Conservation (phyloP, 2,329 filamentous ascomycete species). For the Fusarium xyrophilum region DNA sequence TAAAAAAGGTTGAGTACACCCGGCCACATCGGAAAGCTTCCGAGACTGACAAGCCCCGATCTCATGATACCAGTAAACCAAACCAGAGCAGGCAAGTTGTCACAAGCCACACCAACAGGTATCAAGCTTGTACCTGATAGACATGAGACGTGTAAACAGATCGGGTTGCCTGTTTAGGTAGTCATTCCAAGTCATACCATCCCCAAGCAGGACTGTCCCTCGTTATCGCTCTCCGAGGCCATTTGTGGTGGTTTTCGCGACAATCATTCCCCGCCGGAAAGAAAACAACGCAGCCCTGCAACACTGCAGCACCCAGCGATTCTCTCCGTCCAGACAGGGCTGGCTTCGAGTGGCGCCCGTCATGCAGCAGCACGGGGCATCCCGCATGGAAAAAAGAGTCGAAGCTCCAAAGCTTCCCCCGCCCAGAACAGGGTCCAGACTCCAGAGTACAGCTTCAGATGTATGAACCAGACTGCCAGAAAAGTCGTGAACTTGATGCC, state of each 20-base stretch:
- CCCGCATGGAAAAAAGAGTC: slow-evolving; percentile 30
- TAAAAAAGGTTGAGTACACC: neutral
- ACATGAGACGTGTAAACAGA: slow-evolving; percentile 4
- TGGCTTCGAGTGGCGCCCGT: slow-evolving; percentile 24
- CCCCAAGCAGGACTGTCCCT: neutral
- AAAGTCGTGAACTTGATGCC: neutral
- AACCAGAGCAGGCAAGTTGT: neutral
- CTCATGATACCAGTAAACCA: neutral
- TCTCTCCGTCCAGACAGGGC: slow-evolving; percentile 17
- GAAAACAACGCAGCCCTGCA: slow-evolving; percentile 19
- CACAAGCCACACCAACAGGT: slow-evolving; percentile 5
- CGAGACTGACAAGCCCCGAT: neutral
- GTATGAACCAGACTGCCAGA: neutral
- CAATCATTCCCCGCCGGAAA: neutral
- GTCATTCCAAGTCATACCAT: neutral
- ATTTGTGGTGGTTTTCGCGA: slow-evolving; percentile 1
- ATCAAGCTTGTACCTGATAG: slow-evolving; percentile 4
- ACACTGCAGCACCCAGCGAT: neutral
- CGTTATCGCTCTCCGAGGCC: slow-evolving; percentile 2
- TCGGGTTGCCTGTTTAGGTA: slow-evolving; percentile 28
- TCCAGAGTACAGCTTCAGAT: neutral
- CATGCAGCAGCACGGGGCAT: slow-evolving; percentile 38
- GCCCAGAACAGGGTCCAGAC: slow-evolving; percentile 25
- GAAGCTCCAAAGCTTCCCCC: slow-evolving; percentile 24
- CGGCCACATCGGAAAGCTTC: neutral